Evolutionary conservation across 139 green algal genomes (phyloP).

Genomic region (Tetradesmus lagerheimii): DNA sequence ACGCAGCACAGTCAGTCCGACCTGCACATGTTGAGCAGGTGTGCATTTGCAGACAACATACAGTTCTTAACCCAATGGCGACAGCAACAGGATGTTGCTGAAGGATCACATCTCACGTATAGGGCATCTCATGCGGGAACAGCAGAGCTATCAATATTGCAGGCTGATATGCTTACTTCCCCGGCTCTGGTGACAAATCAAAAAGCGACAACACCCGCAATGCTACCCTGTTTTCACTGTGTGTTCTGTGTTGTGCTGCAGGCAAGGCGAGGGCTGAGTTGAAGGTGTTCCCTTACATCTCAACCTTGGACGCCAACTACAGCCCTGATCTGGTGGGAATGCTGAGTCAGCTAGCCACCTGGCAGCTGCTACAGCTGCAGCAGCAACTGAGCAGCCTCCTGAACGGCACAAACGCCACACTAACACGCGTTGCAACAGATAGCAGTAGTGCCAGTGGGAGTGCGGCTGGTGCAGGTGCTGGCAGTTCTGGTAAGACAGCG

Average conservation of each 20-base stretch:
- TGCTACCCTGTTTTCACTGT: neutral
- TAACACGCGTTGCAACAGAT: neutral
- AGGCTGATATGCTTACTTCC: neutral
- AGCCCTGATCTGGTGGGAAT: slow-evolving; percentile 45
- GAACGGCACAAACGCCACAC: neutral
- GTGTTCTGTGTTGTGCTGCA: neutral
- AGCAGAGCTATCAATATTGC: neutral
- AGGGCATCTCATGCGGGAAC: neutral
- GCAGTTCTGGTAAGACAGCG: no score
- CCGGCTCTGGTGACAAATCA: neutral
- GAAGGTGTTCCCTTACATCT: slow-evolving; percentile 28
- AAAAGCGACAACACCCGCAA: neutral
- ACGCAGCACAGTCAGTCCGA: no score
- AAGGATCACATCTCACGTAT: neutral
- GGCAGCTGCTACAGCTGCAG: slow-evolving; percentile 49
- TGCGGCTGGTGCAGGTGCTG: no score
- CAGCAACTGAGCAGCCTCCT: slow-evolving; percentile 43
- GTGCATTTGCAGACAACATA: no score
- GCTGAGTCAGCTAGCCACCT: slow-evolving; percentile 51
- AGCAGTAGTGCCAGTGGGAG: no score
- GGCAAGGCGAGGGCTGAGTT: neutral
- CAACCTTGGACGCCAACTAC: slow-evolving; percentile 48
- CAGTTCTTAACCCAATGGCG: no score
- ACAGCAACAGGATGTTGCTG: neutral
- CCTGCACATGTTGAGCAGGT: no score